Base-by-base conservation (phyloP, 2,329 filamentous ascomycete species). In the Fusarium sp. region DNA sequence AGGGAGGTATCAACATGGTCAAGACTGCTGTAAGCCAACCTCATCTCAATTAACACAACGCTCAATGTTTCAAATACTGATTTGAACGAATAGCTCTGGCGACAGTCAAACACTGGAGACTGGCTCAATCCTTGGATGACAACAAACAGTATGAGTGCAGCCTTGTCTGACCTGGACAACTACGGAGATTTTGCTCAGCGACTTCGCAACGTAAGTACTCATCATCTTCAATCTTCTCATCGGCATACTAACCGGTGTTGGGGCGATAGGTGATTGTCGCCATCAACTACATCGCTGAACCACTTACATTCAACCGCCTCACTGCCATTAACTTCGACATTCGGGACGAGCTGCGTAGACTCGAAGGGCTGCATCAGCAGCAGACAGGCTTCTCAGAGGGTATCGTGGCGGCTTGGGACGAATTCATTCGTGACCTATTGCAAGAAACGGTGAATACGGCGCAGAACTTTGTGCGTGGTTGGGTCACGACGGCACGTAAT, bases 321-420 rank as follows among this genome's bases (percentile, higher is more conserved):
- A n/a, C 28, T 26, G 21, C 50, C 21, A 60, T 55, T 17, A 54
- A 60, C 45, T 49, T 38, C 28, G 56, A 60, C 47, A 55, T 60
- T 19, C 44, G 50, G 19, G 44, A 55, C 32, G 50, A 55, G 45
- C 32, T 60, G 45, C 56, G 50, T 28, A 20, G 36, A 14, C 50
- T 60, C 21, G 15, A 60, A 20, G 45, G 40, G 38, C 23, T 34
- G 21, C 56, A 60, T 47, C 36, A 9, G 21, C 21, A 30, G 17
- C 49, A 47, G 26, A 54, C 56, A 14, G 50, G 43, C 36, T 30
- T 50, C 50, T 36, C 32, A 19, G 50, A 60, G 23, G 19, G 19
- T 23, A n/a, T 60, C 38, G 45, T 60, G 19, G 44, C 44, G 48
- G 50, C 50, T 14, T 60, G 56, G 56, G 56, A 60, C 19, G 56